Percentiles rank a stretch among this genome's conserved stretches.
Conservation (phyloP, 2,329 filamentous ascomycete species). For the Aciculosporium take region DNA sequence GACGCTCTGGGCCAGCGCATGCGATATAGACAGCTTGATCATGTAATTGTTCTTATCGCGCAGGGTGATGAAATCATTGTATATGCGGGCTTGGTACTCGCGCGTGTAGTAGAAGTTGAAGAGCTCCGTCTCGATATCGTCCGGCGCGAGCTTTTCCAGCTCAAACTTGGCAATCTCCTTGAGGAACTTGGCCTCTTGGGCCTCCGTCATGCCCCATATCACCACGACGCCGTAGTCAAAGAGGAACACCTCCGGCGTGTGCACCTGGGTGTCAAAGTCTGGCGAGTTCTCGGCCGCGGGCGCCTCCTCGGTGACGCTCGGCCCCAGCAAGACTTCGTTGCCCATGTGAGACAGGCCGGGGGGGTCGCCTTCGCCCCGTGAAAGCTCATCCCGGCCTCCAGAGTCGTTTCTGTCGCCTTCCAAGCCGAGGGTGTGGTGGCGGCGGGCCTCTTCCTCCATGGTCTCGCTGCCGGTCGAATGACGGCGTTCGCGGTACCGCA, state of each 20-base stretch:
- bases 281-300: conserved; percentile 33
- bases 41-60: conserved; percentile 94
- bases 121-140: conserved; percentile 87
- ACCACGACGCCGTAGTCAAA: conserved; percentile 97
- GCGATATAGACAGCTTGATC: conserved; percentile 92
- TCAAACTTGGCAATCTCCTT: conserved; percentile 94
- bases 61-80: conserved; percentile 97
- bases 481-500: conserved; percentile 45
- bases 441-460: conserved; percentile 23
- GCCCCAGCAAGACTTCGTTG: conserved; percentile 21
- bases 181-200: conserved; percentile 78
- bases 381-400: conserved; percentile 17
- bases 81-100: conserved; percentile 95
- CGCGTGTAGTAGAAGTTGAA: conserved; percentile 99
- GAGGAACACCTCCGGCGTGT: conserved; percentile 87
- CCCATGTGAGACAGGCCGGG: conserved; percentile 13
- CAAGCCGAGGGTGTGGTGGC: conserved; percentile 47
- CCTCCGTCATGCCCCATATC: conserved; percentile 93
- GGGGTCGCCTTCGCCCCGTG: conserved; percentile 14
- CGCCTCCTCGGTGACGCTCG: conserved; percentile 21
- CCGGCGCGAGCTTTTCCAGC: conserved; percentile 70
- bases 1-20: conserved; percentile 88
- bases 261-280: conserved; percentile 76
- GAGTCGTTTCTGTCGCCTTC: conserved; percentile 24
- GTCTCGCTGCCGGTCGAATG: conserved; percentile 60